Base-by-base conservation (phyloP, 2,329 filamentous ascomycete species). In the Akanthomyces uredinophilus region DNA sequence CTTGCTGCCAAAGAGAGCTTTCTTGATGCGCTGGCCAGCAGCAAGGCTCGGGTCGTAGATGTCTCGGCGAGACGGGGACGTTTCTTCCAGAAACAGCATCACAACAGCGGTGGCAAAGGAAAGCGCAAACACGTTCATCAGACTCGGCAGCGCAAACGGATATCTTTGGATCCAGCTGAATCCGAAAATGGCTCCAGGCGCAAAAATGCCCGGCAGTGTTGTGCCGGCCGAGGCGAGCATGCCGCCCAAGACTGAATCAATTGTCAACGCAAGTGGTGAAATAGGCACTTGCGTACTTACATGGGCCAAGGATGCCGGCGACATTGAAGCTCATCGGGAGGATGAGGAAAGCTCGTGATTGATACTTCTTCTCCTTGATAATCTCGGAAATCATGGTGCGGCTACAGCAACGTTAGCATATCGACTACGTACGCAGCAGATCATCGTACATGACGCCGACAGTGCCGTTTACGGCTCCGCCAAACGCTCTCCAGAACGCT, bases 71-170 rank as follows among this genome's bases (percentile, higher is more conserved):
- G 76, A 73, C 32, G 74, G 75, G 29, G 80, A 76, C 2, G 81
- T 84, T 79, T 91, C 88, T 71, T 91, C 87, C 1, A 91, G 78
- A 14, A 85, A 87, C 27, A 91, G 77, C 61, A 88, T 77, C 2
- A 89, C 80, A 2, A 80, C 75, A 5, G 82, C 55, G 0, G 83
- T 79, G 0, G 86, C 83, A 1, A 77, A 68, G 3, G 83, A 71
- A 13, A 91, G 79, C 62, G 88, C 86, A 0, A 81, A 64, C 1
- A 84, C 85, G 68, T 86, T 90, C 55, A 90, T 76, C 0, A 91
- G 72, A 68, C 89, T 90, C 0, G 89, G 89, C 44, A 91, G 74
- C 1, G 87, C 87, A 73, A 88, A 91, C 0, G 88, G 88, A 73
- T 85, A 91, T 55, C 75, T 74, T 22, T 75, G 77, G 78, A 89